Evolutionary conservation across 805 yeast species (phyloP).

Genomic region (Candida nitratophila): DNA sequence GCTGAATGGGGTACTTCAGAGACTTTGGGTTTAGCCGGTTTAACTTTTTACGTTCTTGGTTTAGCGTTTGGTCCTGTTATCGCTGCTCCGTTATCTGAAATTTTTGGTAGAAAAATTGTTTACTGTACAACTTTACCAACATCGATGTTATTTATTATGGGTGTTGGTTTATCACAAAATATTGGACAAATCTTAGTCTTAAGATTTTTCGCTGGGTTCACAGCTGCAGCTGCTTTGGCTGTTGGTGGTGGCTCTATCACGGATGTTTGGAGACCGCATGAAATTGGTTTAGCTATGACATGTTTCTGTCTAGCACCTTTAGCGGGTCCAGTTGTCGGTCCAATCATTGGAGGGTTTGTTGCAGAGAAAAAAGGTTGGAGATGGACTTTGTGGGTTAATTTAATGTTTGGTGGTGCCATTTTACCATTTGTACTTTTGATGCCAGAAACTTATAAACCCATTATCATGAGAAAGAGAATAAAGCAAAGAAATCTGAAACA

Average conservation of each 20-base stretch:
- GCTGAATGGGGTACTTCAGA: slow-evolving; percentile 44
- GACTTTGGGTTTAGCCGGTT: slow-evolving; percentile 58
- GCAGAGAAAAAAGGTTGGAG: slow-evolving; percentile 58
- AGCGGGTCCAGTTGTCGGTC: slow-evolving; percentile 74
- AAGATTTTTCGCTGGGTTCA: slow-evolving; percentile 67
- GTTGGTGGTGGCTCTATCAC: slow-evolving; percentile 80
- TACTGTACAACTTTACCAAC: slow-evolving; percentile 54
- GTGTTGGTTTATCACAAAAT: slow-evolving; percentile 58
- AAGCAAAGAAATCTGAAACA: slow-evolving; percentile 48
- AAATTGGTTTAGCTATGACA: slow-evolving; percentile 68
- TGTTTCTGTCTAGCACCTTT: slow-evolving; percentile 75
- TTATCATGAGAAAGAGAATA: slow-evolving; percentile 55
- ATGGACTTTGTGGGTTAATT: slow-evolving; percentile 67
- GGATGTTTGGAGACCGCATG: slow-evolving; percentile 65
- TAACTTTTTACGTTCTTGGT: slow-evolving; percentile 66
- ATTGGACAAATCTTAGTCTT: slow-evolving; percentile 58
- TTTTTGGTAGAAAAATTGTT: slow-evolving; percentile 59
- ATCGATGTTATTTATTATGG: slow-evolving; percentile 68
- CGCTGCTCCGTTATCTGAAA: slow-evolving; percentile 68
- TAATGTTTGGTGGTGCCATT: slow-evolving; percentile 59
- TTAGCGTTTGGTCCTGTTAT: slow-evolving; percentile 63
- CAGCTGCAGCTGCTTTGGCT: slow-evolving; percentile 78
- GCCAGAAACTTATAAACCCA: slow-evolving; percentile 73
- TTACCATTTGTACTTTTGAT: slow-evolving; percentile 35
- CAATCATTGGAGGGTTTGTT: slow-evolving; percentile 68